A percentile compares a stretch with the other conserved stretches of the same genome.
phyloP scores from a whole-genome alignment of 805 yeast genomes.

The Lipomyces chichibuensis region DNA sequence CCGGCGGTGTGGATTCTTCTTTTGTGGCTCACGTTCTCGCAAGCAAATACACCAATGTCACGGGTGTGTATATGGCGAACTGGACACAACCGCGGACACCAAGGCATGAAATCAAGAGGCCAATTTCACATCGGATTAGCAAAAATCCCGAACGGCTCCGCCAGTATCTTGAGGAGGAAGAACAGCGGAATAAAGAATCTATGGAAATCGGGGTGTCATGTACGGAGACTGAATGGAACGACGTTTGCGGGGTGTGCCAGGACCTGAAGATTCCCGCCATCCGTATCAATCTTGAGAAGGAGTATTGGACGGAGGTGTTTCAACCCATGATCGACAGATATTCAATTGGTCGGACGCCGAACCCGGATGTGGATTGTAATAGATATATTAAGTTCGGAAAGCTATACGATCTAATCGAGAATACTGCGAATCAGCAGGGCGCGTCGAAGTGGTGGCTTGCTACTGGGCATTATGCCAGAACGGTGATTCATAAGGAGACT shows the following conservation, averaged over 20 bases:
- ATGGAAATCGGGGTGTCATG: conserved; percentile 26
- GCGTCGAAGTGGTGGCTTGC: conserved; percentile 74
- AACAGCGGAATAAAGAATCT: conserved; percentile 14
- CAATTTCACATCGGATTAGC: background rate
- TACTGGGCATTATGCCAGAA: conserved; percentile 59
- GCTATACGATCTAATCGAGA: conserved; percentile 55
- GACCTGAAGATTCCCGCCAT: conserved; percentile 69
- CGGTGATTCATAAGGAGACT: conserved; percentile 36
- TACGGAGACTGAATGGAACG: conserved; percentile 86
- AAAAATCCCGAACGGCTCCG: conserved; percentile 11
- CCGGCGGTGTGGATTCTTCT: conserved; percentile 95
- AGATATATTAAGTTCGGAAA: conserved; percentile 83
- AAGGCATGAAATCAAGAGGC: conserved; percentile 14
- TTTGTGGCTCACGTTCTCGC: conserved; percentile 73
- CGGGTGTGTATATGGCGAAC: conserved; percentile 91
- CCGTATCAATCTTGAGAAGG: conserved; percentile 80
- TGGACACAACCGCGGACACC: conserved; percentile 55
- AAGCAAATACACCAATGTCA: conserved; percentile 57
- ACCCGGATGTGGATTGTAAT: conserved; percentile 92
- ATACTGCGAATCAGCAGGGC: conserved; percentile 41
- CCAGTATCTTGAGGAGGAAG: conserved; percentile 1
- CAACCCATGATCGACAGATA: conserved; percentile 86
- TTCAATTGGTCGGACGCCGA: conserved; percentile 78
- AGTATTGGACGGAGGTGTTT: conserved; percentile 91
- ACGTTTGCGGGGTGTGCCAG: conserved; percentile 66